Conservation (phyloP, 2,329 filamentous ascomycete species). For the Exophiala sp. region DNA sequence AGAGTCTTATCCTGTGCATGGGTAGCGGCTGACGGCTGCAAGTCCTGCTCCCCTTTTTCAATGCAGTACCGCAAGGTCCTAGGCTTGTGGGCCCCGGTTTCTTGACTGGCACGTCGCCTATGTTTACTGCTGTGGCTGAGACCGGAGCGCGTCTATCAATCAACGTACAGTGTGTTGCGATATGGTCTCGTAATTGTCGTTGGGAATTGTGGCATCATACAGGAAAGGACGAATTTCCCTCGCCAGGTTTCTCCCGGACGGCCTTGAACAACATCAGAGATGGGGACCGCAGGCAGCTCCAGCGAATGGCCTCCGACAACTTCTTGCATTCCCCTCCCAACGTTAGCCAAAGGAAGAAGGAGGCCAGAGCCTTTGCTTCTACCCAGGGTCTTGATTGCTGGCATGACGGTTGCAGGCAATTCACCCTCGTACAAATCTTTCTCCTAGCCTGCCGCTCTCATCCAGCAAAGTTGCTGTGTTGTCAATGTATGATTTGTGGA, state of each 20-base stretch:
- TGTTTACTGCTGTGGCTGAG: not conserved
- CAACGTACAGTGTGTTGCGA: no score
- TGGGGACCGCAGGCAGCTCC: not conserved
- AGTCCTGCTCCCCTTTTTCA: no score
- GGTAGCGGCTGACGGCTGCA: not conserved
- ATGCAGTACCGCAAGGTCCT: no score
- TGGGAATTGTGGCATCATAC: not conserved
- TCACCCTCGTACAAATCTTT: constrained; percentile 11
- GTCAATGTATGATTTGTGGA: constrained; percentile 25
- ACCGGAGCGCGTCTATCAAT: no score
- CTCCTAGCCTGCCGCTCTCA: constrained; percentile 10
- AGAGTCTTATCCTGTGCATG: constrained; percentile 2
- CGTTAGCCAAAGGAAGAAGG: not conserved
- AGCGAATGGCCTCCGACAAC: not conserved
- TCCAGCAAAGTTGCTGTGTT: constrained; percentile 21
- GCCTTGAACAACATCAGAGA: not conserved
- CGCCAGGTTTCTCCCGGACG: not conserved
- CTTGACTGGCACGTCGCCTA: not conserved
- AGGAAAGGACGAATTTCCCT: not conserved
- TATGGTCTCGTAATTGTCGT: not conserved
- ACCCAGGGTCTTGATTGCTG: not conserved
- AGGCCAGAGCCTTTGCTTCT: not conserved
- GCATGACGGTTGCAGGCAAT: not conserved
- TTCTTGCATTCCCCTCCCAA: not conserved
- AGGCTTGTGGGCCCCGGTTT: not conserved